phyloP scores from a whole-genome alignment of 2,329 filamentous ascomycete genomes.

The Fusarium oligoseptatum region DNA sequence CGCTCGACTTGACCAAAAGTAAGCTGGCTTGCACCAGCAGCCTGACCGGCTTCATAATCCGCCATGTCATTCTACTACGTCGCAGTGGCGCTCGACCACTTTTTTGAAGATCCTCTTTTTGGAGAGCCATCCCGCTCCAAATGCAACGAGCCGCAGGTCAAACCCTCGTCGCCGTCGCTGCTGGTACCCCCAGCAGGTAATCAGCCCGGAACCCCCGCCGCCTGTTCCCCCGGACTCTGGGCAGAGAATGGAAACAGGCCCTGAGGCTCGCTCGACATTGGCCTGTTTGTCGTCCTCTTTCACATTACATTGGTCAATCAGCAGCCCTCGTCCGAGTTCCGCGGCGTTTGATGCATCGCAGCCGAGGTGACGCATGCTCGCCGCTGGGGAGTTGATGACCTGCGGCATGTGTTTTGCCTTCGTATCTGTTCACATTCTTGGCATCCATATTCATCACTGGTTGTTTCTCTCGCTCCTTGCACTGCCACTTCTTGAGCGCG shows the following conservation, averaged over 20 bases:
- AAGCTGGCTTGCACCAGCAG: neutral
- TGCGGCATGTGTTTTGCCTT: conserved; percentile 37
- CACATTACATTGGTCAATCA: conserved; percentile 21
- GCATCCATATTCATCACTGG: neutral
- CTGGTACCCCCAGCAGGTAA: neutral
- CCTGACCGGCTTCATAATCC: neutral
- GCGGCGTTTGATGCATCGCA: conserved; percentile 22
- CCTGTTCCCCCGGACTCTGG: conserved; percentile 26
- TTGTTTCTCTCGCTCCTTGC: conserved; percentile 14
- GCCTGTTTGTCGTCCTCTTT: conserved; percentile 17
- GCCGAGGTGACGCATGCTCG: conserved; percentile 33
- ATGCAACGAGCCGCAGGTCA: conserved; percentile 35
- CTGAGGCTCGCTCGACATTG: conserved; percentile 25
- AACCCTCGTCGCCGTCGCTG: conserved; percentile 18
- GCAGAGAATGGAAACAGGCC: conserved; percentile 15
- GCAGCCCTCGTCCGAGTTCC: conserved; percentile 14
- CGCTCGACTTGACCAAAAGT: neutral
- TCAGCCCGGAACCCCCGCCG: conserved; percentile 20
- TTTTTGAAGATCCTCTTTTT: neutral
- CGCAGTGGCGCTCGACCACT: conserved; percentile 6
- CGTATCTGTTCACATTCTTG: conserved; percentile 3
- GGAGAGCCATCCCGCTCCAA: conserved; percentile 7
- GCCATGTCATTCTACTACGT: neutral
- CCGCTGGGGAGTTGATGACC: neutral
- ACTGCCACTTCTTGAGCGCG: conserved; percentile 33